Base-by-base conservation (phyloP, 1,284 basidiomycete species). In the Marasmius oreades region DNA sequence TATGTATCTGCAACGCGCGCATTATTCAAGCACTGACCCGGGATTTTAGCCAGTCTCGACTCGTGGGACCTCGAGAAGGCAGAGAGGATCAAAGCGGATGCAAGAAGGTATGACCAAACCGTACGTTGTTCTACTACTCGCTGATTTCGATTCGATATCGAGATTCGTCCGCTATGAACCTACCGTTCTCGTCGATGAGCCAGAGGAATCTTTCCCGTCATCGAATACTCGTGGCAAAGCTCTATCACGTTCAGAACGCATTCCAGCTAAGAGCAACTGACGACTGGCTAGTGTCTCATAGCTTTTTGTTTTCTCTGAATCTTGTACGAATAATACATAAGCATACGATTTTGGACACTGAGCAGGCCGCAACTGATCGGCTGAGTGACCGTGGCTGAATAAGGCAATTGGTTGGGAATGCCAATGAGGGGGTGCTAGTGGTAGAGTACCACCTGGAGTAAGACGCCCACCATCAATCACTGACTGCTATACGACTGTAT, bases 401-500 rank as follows among this genome's bases (percentile, higher is more conserved):
- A 28, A 50, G 47, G 47, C 24, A 50, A 31, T 50, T 50, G 24
- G 37, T 39, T 53, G 36, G 24, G 26, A 31, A 31, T 31, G 4
- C 28, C 5, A 31, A 31, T 31, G 22, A 36, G 12, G 24, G 37
- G 52, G 26, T 20, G 26, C 36, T 44, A 26, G 52, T 28, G 52
- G 23, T 37, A 20, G 39, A 43, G 36, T 44, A 28, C 23, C 37
- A 43, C 37, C 39, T 53, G 39, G 39, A 53, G 43, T 44, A 53
- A 53, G 52, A 53, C 52, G 26, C 43, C 39, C 52, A 53, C 43
- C 52, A 53, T 53, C 52, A 44, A 12, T 42, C 26, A 36, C 44
- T 50, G n/a, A n/a, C n/a, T n/a, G n/a, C n/a, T n/a, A n/a, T n/a
- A 5, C 28, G 55, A 55, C 63, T 75, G 72, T 64, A 77, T 77